A percentile compares a stretch with the other conserved stretches of the same genome.
These are phyloP conservation scores for Fusarium agapanthi DNA, from an alignment of 2,329 filamentous ascomycete genomes.

Conservation along the genomic window DNA sequence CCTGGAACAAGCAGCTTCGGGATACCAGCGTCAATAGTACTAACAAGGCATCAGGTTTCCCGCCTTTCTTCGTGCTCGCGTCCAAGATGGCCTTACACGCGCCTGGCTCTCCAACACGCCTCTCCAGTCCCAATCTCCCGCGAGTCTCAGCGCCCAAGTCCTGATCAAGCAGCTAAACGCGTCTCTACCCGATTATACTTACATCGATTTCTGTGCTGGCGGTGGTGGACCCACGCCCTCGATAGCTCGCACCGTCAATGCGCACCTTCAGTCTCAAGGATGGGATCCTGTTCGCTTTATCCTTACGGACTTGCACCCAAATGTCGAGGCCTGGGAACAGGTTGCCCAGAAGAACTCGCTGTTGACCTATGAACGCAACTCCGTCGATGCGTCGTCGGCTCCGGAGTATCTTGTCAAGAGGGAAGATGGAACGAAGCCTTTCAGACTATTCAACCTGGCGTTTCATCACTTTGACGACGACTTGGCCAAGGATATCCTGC, in stretches of 20 bases:
- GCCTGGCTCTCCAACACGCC: conserved; percentile 70
- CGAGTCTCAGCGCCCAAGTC: conserved; percentile 66
- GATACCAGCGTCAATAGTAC: background rate
- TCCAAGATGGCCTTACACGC: conserved; percentile 71
- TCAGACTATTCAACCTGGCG: conserved; percentile 76
- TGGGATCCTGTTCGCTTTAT: conserved; percentile 62
- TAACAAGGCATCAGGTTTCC: conserved; percentile 64
- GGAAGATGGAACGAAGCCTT: conserved; percentile 59
- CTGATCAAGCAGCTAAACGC: conserved; percentile 61
- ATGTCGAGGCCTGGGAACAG: conserved; percentile 66
- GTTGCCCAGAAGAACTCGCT: conserved; percentile 62
- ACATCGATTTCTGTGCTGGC: conserved; percentile 81
- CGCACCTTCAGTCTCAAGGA: conserved; percentile 43
- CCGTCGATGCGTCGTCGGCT: conserved; percentile 72
- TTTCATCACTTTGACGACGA: conserved; percentile 81
- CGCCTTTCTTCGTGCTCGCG: conserved; percentile 67
- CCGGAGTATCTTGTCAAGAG: conserved; percentile 58
- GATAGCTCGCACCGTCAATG: conserved; percentile 69
- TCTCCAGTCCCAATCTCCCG: conserved; percentile 65
- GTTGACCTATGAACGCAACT: conserved; percentile 65
- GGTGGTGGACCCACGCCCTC: conserved; percentile 74
- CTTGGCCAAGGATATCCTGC: conserved; percentile 67
- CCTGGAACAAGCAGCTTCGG: background rate
- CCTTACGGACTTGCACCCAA: conserved; percentile 72
- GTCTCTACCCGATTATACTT: conserved; percentile 62